Evolutionary conservation across 2,329 filamentous ascomycete species (phyloP).

Genomic region (Sarocladium oryzae): DNA sequence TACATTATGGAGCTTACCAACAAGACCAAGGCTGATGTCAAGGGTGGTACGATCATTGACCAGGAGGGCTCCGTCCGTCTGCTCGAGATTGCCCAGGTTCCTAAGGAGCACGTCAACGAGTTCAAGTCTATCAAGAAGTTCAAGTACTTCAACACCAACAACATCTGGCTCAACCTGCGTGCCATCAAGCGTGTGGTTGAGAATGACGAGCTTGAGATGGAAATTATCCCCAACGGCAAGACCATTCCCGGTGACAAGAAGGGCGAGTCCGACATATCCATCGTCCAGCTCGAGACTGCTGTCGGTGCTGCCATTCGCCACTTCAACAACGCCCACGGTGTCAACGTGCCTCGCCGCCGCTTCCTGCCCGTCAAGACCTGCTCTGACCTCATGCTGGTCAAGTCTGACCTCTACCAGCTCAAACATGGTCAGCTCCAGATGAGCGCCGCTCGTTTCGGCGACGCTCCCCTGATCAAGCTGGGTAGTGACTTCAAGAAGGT

Average conservation of each 20-base stretch:
- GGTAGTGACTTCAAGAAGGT: constrained; percentile 99
- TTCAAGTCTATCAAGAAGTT: constrained; percentile 99
- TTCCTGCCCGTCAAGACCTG: constrained; percentile 99
- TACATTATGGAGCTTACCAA: constrained; percentile 99
- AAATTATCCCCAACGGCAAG: constrained; percentile 99
- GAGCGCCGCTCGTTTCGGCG: constrained; percentile 92
- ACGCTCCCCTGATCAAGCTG: constrained; percentile 96
- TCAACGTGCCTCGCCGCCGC: constrained; percentile 94
- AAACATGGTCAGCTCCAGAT: constrained; percentile 98
- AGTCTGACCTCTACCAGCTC: constrained; percentile 97
- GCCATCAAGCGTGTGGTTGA: constrained; percentile 98
- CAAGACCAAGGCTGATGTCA: constrained; percentile 99
- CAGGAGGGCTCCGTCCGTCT: constrained; percentile 96
- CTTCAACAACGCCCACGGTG: constrained; percentile 97
- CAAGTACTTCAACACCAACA: constrained; percentile 99
- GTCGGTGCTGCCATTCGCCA: constrained; percentile 98
- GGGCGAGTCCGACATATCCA: constrained; percentile 96
- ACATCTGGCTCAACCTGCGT: constrained; percentile 98
- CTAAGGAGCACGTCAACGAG: constrained; percentile 99
- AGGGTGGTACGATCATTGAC: constrained; percentile 99
- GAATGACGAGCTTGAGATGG: constrained; percentile 97
- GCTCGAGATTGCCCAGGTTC: constrained; percentile 97
- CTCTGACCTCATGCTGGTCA: constrained; percentile 98
- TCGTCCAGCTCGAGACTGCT: constrained; percentile 96
- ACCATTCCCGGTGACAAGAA: constrained; percentile 98